phyloP scores from a whole-genome alignment of 2,329 filamentous ascomycete species.

The Aspergillus sp. region DNA sequence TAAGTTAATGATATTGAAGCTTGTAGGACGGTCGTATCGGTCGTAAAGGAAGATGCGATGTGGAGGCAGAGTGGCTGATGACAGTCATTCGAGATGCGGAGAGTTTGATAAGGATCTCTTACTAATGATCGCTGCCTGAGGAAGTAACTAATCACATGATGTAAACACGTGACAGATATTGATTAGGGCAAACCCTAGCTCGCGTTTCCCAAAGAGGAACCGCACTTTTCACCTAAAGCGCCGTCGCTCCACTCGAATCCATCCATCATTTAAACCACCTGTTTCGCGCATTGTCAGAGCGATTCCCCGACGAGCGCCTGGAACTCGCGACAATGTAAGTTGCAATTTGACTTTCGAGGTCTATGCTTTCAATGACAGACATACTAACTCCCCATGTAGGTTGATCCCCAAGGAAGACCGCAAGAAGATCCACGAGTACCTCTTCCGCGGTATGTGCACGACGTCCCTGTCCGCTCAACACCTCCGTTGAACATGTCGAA shows the following conservation, averaged over 20 bases:
- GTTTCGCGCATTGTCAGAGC: slow-evolving; percentile 48
- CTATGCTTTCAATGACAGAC: slow-evolving; percentile 1
- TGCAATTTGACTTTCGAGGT: background rate
- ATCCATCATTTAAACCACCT: slow-evolving; percentile 36
- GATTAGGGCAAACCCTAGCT: slow-evolving; percentile 34
- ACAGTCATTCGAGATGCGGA: slow-evolving; percentile 12
- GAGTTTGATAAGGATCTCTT: slow-evolving; percentile 17
- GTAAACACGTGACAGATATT: slow-evolving; percentile 10
- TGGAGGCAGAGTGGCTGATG: background rate
- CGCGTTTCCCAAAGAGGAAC: slow-evolving; percentile 25
- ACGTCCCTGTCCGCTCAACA: slow-evolving; percentile 17
- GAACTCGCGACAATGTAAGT: slow-evolving; percentile 55
- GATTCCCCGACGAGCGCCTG: slow-evolving; percentile 54
- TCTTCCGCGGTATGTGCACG: slow-evolving; percentile 75
- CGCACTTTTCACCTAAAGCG: slow-evolving; percentile 36
- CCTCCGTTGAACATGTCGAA: background rate
- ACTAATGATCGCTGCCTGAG: slow-evolving; percentile 11
- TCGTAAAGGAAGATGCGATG: background rate
- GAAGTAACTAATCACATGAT: slow-evolving; percentile 10
- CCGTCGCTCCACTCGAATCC: slow-evolving; percentile 32
- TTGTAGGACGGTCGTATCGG: too few species aligned
- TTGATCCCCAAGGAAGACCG: slow-evolving; percentile 99
- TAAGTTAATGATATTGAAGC: too few species aligned
- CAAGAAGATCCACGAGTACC: slow-evolving; percentile 99
- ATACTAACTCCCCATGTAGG: slow-evolving; percentile 50